Base-by-base conservation (phyloP, 2,329 filamentous ascomycete species). In the Xylaria multiplex region DNA sequence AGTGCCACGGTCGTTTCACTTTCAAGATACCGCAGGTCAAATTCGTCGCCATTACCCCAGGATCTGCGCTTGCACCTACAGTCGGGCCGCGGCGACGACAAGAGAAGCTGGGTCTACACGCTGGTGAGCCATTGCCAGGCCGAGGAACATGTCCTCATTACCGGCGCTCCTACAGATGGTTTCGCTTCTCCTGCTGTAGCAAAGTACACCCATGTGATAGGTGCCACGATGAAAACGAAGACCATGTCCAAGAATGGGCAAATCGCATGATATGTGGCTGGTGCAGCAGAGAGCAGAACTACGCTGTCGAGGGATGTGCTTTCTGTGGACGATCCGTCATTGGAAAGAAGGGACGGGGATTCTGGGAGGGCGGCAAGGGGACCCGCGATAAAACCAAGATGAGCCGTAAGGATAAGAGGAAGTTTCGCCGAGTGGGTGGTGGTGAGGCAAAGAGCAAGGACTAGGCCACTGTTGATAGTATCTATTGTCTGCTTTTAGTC, bases 361-460 rank as follows among this genome's bases (percentile, higher is more conserved):
- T 93, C 79, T 96, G 93, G 93, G 93, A 96, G 81, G 93, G 93
- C 11, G 93, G 93, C 1, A 93, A 91, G 77, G 91, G 91, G 1
- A 94, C 91, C n/a, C 82, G 92, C 67, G 91, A 93, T 75, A 86
- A 83, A 77, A 80, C 79, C 37, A 80, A 84, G 73, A 94, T 94
- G 92, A 91, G 88, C 73, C 84, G 89, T 66, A 93, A 93, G 79
- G 91, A 93, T 78, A 89, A 89, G 74, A 85, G 91, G 73, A 93
- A 93, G 82, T 89, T 88, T 76, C 90, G 89, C 76, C 83, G 90
- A 58, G 75, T 87, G 46, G 86, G 86, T 11, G 81, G 80, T 1
- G 75, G 74, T 5, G 78, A 76, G 62, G 74, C 74, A 27, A 76
- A 74, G 67, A 80, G 77, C 74, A 79, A 77, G 68, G 75, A 78